Conservation (phyloP, 345 rosid genomes). For the Passiflora organensis region DNA sequence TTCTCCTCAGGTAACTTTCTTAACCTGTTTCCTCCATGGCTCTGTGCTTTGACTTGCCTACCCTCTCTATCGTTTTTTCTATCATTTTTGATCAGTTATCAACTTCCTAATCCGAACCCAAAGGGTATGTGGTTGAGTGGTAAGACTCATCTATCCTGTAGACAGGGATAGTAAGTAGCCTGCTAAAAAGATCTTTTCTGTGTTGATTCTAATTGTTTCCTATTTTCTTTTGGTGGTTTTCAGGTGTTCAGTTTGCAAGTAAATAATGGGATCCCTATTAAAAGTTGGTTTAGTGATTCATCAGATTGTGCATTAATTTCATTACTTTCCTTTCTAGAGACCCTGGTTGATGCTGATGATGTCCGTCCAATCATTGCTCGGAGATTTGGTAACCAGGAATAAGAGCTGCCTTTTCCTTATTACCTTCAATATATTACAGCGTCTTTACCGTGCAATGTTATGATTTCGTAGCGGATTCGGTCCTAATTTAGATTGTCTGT, state of each 20-base stretch:
- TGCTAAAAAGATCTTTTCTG: no score
- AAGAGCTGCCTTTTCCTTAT: conserved; percentile 29
- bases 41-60: conserved; percentile 3
- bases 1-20: conserved; percentile 76
- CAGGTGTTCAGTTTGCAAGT: conserved; percentile 94
- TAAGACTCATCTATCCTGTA: no score
- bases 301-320: conserved; percentile 73
- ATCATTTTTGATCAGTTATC: no score
- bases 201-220: conserved; percentile 10
- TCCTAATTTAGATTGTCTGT: conserved; percentile 25
- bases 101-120: no score
- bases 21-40: conserved; percentile 10
- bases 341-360: conserved; percentile 73
- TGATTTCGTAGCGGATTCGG: conserved; percentile 22
- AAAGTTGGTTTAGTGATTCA: conserved; percentile 94
- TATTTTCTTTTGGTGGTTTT: conserved; percentile 23
- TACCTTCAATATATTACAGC: conserved; percentile 34
- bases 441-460: conserved; percentile 21
- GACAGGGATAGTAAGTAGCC: no score
- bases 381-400: conserved; percentile 74
- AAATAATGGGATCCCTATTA: conserved; percentile 91
- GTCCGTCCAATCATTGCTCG: conserved; percentile 88
- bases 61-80: no score
- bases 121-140: no score
- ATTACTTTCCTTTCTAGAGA: conserved; percentile 89